These are phyloP conservation scores for Entonaema liquescens DNA, from an alignment of 495 filamentous ascomycete genomes.

Conservation along the genomic window DNA sequence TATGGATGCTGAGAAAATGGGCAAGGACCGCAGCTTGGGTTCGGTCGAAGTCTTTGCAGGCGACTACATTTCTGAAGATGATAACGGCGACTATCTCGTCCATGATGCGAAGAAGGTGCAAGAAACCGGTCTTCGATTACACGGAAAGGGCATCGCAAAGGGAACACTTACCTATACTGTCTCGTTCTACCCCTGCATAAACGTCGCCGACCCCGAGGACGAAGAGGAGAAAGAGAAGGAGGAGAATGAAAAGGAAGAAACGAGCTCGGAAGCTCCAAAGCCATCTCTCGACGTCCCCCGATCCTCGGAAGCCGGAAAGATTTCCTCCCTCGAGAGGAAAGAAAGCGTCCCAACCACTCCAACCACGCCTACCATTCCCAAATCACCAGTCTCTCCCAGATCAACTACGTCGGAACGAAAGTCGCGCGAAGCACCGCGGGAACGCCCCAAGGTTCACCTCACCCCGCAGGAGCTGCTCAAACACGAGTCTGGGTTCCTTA, in stretches of 20 bases:
- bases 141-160: slow-evolving; percentile 73
- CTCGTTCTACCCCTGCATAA: slow-evolving; percentile 88
- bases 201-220: slow-evolving; percentile 91
- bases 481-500: slow-evolving; percentile 90
- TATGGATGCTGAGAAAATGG: slow-evolving; percentile 93
- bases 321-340: slow-evolving; percentile 48
- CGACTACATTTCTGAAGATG: slow-evolving; percentile 80
- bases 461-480: slow-evolving; percentile 79
- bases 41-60: slow-evolving; percentile 75
- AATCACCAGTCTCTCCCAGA: slow-evolving; percentile 38
- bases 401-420: slow-evolving; percentile 54
- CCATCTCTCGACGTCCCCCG: slow-evolving; percentile 52
- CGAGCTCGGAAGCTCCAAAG: slow-evolving; percentile 43
- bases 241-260: slow-evolving; percentile 45
- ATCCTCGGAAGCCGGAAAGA: slow-evolving; percentile 51
- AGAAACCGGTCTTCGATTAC: slow-evolving; percentile 69
- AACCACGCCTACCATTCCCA: slow-evolving; percentile 42
- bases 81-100: slow-evolving; percentile 81
- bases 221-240: slow-evolving; percentile 73
- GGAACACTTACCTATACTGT: slow-evolving; percentile 84
- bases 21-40: slow-evolving; percentile 87
- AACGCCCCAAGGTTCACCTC: slow-evolving; percentile 78
- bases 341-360: slow-evolving; percentile 46
- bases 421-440: slow-evolving; percentile 66
- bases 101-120: slow-evolving; percentile 75